These are phyloP conservation scores for Rhodotorula sp. DNA, from an alignment of 1,284 basidiomycete species.

Conservation along the genomic window DNA sequence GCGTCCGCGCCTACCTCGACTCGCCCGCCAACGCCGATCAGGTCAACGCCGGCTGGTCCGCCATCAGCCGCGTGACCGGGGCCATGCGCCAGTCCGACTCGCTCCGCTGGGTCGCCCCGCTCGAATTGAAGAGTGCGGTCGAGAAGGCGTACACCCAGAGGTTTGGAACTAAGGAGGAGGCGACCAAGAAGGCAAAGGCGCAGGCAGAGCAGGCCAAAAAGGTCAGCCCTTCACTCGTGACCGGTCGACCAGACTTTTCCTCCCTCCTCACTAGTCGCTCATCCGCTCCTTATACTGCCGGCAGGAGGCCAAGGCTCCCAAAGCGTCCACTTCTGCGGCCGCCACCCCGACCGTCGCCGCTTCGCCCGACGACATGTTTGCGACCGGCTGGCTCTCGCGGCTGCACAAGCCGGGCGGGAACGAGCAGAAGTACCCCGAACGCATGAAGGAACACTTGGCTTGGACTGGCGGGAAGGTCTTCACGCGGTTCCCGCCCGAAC, in stretches of 20 bases:
- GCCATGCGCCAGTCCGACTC: slow-evolving; percentile 65
- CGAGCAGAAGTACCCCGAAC: slow-evolving; percentile 74
- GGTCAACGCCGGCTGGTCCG: slow-evolving; percentile 64
- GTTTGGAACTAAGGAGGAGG: slow-evolving; percentile 68
- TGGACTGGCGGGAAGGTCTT: slow-evolving; percentile 80
- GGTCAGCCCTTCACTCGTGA: slow-evolving; percentile 51
- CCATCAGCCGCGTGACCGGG: slow-evolving; percentile 68
- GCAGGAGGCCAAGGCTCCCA: slow-evolving; percentile 25
- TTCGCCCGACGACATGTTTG: slow-evolving; percentile 69
- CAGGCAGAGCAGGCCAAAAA: slow-evolving; percentile 66
- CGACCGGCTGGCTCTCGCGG: slow-evolving; percentile 89
- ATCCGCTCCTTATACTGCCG: fast-evolving
- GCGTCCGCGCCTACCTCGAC: slow-evolving; percentile 63
- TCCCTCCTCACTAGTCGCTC: background rate
- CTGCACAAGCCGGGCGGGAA: slow-evolving; percentile 95
- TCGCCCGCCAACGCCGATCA: slow-evolving; percentile 40
- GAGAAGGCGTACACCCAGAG: slow-evolving; percentile 71
- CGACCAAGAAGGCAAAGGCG: slow-evolving; percentile 49
- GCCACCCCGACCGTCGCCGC: slow-evolving; percentile 49
- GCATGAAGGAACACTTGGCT: slow-evolving; percentile 78
- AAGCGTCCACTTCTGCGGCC: slow-evolving; percentile 32
- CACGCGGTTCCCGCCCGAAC: slow-evolving; percentile 98
- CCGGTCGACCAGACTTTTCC: background rate
- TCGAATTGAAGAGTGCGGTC: slow-evolving; percentile 83
- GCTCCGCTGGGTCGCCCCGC: slow-evolving; percentile 83